These are phyloP conservation scores for Polysphondylium violaceum DNA, from an alignment of 78 protist species.

Conservation along the genomic window DNA sequence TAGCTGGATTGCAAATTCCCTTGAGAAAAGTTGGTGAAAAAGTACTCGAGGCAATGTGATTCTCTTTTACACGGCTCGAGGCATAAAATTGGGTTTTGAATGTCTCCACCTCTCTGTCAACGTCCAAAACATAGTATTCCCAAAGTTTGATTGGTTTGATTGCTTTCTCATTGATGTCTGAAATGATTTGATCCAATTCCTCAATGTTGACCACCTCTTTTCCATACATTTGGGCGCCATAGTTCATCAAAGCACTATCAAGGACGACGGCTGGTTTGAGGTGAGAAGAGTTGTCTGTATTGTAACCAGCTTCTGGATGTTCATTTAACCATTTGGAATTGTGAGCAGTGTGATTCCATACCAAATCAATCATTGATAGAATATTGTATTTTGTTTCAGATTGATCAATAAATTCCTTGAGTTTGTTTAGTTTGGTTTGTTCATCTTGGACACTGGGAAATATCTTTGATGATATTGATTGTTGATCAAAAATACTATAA, in stretches of 20 bases:
- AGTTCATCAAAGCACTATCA: conserved; percentile 83
- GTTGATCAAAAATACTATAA: conserved; percentile 91
- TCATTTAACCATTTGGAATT: conserved; percentile 88
- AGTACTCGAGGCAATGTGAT: neutral
- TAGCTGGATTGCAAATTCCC: conserved; percentile 9
- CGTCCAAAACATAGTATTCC: conserved; percentile 91
- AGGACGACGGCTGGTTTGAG: conserved; percentile 86
- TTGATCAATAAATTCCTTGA: neutral
- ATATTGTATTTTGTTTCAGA: conserved; percentile 28
- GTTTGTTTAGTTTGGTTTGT: conserved; percentile 15
- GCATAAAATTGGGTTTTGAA: conserved; percentile 35
- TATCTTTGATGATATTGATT: conserved; percentile 50
- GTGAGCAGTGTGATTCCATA: conserved; percentile 94
- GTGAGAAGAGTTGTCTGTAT: conserved; percentile 87
- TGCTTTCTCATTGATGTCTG: neutral
- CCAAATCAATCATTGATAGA: conserved; percentile 87
- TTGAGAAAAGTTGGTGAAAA: conserved; percentile 40
- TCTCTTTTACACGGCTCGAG: neutral
- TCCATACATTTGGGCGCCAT: conserved; percentile 2
- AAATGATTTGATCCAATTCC: neutral
- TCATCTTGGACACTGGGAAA: conserved; percentile 12
- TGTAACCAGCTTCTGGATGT: conserved; percentile 96
- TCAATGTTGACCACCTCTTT: conserved; percentile 2
- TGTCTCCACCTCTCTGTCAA: conserved; percentile 58
- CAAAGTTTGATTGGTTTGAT: conserved; percentile 82